A percentile compares a stretch with the other conserved stretches of the same genome.
Conservation (phyloP, 2,329 filamentous ascomycete genomes). For the Trichoderma endophyticum region DNA sequence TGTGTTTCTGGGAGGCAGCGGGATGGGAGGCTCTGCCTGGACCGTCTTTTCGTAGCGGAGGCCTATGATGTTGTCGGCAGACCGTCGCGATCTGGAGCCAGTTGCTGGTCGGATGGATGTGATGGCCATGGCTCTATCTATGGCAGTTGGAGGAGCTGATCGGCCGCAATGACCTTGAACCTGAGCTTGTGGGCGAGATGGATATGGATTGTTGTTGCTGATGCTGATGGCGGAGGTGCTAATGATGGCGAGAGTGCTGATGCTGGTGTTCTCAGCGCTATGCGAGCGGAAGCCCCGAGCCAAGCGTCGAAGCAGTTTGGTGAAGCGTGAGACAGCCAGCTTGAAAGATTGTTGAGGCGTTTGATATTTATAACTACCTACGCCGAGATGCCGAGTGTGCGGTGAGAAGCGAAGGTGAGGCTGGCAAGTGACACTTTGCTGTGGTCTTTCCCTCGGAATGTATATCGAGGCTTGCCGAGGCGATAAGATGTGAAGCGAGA, state of each 20-base stretch:
- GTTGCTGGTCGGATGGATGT: conserved; percentile 43
- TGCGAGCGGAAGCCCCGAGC: conserved; percentile 6
- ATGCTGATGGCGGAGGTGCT: background rate
- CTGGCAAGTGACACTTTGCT: background rate
- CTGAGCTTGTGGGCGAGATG: background rate
- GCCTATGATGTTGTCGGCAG: conserved; percentile 48
- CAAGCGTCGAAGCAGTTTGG: conserved; percentile 5
- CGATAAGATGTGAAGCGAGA: conserved; percentile 9
- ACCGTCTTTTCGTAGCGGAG: conserved; percentile 61
- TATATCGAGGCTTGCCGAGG: background rate
- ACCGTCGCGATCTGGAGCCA: conserved; percentile 35
- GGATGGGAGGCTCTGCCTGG: conserved; percentile 56
- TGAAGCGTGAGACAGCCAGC: conserved; percentile 4
- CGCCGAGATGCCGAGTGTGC: background rate
- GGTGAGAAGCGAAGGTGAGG: background rate
- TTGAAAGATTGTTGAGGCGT: background rate
- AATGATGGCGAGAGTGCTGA: background rate
- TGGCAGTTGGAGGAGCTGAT: background rate
- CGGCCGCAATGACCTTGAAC: background rate
- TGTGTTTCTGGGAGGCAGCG: conserved; percentile 45
- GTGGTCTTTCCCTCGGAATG: background rate
- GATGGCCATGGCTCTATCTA: conserved; percentile 22
- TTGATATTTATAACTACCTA: background rate
- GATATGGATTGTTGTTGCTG: background rate
- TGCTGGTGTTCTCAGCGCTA: background rate